These are phyloP conservation scores for Nitzschia sp. DNA, from an alignment of 108 stramenopile genomes.

Conservation along the genomic window DNA sequence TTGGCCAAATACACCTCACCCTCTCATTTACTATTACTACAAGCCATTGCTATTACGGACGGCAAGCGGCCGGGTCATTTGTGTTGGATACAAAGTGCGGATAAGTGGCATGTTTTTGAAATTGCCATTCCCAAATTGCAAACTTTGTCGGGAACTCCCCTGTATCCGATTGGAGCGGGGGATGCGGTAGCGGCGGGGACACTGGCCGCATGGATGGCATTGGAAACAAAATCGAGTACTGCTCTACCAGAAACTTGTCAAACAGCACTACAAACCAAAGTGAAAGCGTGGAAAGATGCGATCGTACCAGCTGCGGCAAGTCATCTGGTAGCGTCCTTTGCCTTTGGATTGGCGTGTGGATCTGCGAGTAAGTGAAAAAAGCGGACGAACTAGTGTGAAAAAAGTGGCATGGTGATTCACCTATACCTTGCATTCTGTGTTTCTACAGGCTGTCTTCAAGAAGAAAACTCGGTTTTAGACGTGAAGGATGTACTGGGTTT, in stretches of 20 bases:
- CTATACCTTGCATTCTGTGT: background rate
- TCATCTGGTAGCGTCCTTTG: conserved; percentile 44
- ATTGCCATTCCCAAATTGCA: conserved; percentile 41
- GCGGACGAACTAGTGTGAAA: background rate
- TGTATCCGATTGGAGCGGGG: conserved; percentile 89
- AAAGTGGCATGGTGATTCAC: background rate
- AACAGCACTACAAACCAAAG: background rate
- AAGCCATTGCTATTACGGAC: conserved; percentile 71
- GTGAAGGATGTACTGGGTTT: conserved; percentile 52
- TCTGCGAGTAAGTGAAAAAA: conserved; percentile 52
- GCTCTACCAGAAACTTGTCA: conserved; percentile 4
- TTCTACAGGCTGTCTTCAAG: conserved; percentile 69
- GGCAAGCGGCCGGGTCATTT: conserved; percentile 71
- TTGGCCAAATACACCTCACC: conserved; percentile 36
- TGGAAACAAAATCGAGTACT: conserved; percentile 19
- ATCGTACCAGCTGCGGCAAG: background rate
- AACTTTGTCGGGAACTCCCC: background rate
- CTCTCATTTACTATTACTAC: conserved; percentile 32
- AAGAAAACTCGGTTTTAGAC: conserved; percentile 81
- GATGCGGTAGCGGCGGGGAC: conserved; percentile 87
- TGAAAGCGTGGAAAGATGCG: conserved; percentile 2
- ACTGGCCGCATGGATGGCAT: conserved; percentile 71
- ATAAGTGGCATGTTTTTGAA: conserved; percentile 45
- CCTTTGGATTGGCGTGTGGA: conserved; percentile 83
- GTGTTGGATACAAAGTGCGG: conserved; percentile 19